These are phyloP conservation scores for Sarcodon sp. DNA, from an alignment of 768 basidiomycete genomes.

Conservation along the genomic window DNA sequence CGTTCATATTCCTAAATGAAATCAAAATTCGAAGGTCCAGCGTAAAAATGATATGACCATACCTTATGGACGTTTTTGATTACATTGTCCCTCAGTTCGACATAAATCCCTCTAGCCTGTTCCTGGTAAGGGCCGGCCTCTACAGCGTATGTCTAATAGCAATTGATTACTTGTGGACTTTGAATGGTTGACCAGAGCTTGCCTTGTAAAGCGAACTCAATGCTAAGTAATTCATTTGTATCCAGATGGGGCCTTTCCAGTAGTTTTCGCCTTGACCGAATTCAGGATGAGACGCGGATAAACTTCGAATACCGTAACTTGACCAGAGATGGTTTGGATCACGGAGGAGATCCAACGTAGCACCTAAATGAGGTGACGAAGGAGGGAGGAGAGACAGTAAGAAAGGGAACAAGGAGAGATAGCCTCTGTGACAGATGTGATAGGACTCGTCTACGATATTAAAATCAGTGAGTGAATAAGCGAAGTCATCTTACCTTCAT, in stretches of 20 bases:
- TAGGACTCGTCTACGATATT: slow-evolving; percentile 68
- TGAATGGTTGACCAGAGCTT: slow-evolving; percentile 3
- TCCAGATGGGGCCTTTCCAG: slow-evolving; percentile 95
- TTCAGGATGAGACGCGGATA: slow-evolving; percentile 79
- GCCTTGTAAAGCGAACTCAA: slow-evolving; percentile 72
- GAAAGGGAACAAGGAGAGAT: slow-evolving; percentile 91
- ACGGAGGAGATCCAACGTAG: slow-evolving; percentile 68
- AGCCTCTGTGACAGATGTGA: slow-evolving; percentile 85
- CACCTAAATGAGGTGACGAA: slow-evolving; percentile 65
- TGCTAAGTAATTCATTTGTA: slow-evolving; percentile 94
- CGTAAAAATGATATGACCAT: slow-evolving; percentile 5
- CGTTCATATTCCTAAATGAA: slow-evolving; percentile 71
- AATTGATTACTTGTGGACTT: not conserved
- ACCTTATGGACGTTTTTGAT: slow-evolving; percentile 74
- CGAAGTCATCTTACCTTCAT: slow-evolving; percentile 46
- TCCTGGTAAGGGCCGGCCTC: slow-evolving; percentile 73
- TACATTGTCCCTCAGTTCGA: slow-evolving; percentile 67
- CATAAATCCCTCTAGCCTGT: slow-evolving; percentile 68
- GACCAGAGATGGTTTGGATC: slow-evolving; percentile 90
- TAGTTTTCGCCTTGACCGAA: slow-evolving; percentile 94
- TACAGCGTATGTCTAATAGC: slow-evolving; percentile 57
- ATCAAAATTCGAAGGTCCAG: not conserved
- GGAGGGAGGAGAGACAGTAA: slow-evolving; percentile 69
- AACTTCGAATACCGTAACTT: slow-evolving; percentile 74
- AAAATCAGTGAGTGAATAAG: not conserved